These are phyloP conservation scores for Tilletia setariae DNA, from an alignment of 1,284 basidiomycete species.

Conservation along the genomic window DNA sequence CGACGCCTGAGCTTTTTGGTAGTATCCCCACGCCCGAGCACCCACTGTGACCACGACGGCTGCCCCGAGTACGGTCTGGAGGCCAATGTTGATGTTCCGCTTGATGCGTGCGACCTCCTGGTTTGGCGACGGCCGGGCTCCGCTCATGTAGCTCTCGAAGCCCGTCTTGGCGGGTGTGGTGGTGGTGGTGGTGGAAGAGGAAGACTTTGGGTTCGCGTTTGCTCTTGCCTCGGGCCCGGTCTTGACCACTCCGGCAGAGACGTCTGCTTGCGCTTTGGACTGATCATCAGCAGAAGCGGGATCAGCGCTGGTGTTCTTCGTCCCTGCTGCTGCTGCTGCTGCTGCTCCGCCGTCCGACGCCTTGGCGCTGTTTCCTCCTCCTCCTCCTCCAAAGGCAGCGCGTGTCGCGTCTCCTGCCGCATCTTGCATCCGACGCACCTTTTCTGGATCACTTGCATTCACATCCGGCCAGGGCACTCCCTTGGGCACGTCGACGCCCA, in stretches of 20 bases:
- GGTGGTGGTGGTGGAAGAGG: no score
- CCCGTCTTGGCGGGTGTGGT: not conserved
- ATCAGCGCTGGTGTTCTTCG: not conserved
- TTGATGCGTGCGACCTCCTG: slow-evolving; percentile 5
- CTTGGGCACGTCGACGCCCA: not conserved
- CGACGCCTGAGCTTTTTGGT: no score
- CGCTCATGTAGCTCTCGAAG: not conserved
- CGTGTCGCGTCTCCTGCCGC: slow-evolving; percentile 9
- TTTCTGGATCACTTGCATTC: slow-evolving; percentile 12
- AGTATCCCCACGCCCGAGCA: not conserved
- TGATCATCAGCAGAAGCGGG: not conserved
- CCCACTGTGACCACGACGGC: slow-evolving; percentile 4
- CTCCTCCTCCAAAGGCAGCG: slow-evolving; percentile 1
- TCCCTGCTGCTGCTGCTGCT: not conserved
- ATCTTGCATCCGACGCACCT: slow-evolving; percentile 15
- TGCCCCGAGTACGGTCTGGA: not conserved
- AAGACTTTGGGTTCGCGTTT: no score
- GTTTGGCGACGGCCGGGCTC: not conserved
- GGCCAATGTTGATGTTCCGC: not conserved
- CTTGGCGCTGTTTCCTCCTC: not conserved
- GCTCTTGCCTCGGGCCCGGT: no score
- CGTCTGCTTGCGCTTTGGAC: not conserved
- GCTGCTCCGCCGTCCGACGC: no score
- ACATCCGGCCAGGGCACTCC: slow-evolving; percentile 13
- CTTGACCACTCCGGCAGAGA: not conserved